These are phyloP conservation scores for Aspergillus bridgeri DNA, from an alignment of 495 filamentous ascomycete genomes.

Conservation along the genomic window DNA sequence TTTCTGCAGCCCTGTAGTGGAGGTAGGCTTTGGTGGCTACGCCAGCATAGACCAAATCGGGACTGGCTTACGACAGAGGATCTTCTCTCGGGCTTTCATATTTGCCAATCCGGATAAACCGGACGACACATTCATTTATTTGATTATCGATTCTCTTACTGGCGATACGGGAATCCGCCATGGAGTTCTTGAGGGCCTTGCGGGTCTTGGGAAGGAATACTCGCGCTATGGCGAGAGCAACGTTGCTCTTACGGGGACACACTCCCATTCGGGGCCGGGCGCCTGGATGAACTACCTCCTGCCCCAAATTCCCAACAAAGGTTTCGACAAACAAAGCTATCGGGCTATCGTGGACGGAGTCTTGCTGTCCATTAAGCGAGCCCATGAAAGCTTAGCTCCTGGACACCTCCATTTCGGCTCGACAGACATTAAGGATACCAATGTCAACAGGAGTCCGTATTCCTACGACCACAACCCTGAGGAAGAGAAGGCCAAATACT, in stretches of 20 bases:
- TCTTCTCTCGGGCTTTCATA: slow-evolving; percentile 91
- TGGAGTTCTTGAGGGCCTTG: slow-evolving; percentile 74
- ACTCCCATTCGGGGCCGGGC: slow-evolving; percentile 88
- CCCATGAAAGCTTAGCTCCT: slow-evolving; percentile 69
- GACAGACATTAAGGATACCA: slow-evolving; percentile 74
- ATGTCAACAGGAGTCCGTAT: slow-evolving; percentile 86
- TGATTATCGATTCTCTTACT: slow-evolving; percentile 83
- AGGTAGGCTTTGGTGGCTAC: slow-evolving; percentile 91
- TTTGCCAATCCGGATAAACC: slow-evolving; percentile 65
- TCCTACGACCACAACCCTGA: slow-evolving; percentile 89
- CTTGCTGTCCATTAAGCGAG: slow-evolving; percentile 72
- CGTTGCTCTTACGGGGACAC: slow-evolving; percentile 87
- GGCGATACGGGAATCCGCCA: slow-evolving; percentile 89
- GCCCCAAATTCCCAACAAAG: slow-evolving; percentile 87
- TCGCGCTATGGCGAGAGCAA: slow-evolving; percentile 76
- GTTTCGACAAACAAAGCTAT: slow-evolving; percentile 87
- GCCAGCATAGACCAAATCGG: slow-evolving; percentile 84
- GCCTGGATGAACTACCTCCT: slow-evolving; percentile 96
- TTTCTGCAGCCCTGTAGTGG: slow-evolving; percentile 70
- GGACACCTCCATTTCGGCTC: slow-evolving; percentile 72
- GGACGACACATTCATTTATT: slow-evolving; percentile 75
- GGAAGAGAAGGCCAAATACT: slow-evolving; percentile 70
- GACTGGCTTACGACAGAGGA: slow-evolving; percentile 80
- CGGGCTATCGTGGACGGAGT: slow-evolving; percentile 87
- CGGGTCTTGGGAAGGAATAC: slow-evolving; percentile 64